phyloP scores from a whole-genome alignment of 768 basidiomycete genomes.

The Chlorophyllum brunneum region DNA sequence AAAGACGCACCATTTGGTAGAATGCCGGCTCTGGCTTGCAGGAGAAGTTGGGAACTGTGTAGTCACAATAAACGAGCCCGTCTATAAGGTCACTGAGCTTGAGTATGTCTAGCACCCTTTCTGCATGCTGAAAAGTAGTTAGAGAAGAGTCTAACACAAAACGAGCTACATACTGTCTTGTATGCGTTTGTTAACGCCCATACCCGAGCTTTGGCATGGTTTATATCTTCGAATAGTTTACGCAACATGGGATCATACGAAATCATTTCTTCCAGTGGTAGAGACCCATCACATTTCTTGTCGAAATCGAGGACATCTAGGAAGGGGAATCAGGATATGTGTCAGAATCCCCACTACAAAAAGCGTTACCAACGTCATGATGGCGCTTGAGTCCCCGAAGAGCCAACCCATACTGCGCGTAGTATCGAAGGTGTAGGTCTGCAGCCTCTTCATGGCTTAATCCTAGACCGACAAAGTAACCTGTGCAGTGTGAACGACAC shows the following conservation, averaged over 20 bases:
- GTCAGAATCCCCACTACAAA: background rate
- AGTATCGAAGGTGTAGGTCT: constrained; percentile 67
- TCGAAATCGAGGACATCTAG: constrained; percentile 84
- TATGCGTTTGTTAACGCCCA: constrained; percentile 91
- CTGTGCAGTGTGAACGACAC: background rate
- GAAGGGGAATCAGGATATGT: background rate
- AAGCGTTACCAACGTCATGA: constrained; percentile 63
- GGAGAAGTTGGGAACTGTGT: constrained; percentile 56
- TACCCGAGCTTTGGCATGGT: constrained; percentile 69
- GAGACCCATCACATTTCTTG: constrained; percentile 74
- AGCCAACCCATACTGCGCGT: constrained; percentile 79
- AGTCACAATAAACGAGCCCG: constrained; percentile 78
- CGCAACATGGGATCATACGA: constrained; percentile 57
- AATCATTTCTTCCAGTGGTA: constrained; percentile 80
- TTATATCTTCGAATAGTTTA: constrained; percentile 73
- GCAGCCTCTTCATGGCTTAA: constrained; percentile 66
- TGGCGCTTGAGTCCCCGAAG: constrained; percentile 74
- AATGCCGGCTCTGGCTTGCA: constrained; percentile 81
- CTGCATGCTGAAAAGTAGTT: constrained; percentile 60
- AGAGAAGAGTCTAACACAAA: background rate
- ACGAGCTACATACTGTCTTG: constrained; percentile 43
- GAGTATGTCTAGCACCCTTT: constrained; percentile 73
- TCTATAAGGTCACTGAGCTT: constrained; percentile 70
- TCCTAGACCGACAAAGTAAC: constrained; percentile 74
- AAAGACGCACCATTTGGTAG: constrained; percentile 50